Evolutionary conservation across 805 yeast genomes (phyloP).

Genomic region (Myxozyma neglecta): DNA sequence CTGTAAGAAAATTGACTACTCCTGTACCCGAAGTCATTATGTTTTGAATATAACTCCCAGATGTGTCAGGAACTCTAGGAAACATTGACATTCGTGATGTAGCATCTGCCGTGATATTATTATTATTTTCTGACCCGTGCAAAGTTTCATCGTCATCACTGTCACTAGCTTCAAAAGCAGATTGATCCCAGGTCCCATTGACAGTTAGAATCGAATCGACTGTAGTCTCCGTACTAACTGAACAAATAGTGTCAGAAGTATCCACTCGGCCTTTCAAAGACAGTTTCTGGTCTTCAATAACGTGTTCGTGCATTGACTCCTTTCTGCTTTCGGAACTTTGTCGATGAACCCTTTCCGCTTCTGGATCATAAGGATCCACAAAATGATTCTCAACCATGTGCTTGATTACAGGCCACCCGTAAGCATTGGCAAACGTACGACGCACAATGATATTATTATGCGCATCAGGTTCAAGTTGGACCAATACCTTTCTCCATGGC

Average conservation of each 20-base stretch:
- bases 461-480: constrained; percentile 85
- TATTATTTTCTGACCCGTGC: not conserved
- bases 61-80: not conserved
- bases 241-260: not conserved
- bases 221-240: not conserved
- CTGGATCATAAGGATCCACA: constrained; percentile 34
- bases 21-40: constrained; percentile 1
- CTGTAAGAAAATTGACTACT: constrained; percentile 13
- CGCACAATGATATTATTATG: constrained; percentile 91
- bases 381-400: constrained; percentile 74
- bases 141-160: constrained; percentile 15
- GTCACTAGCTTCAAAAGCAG: constrained; percentile 22
- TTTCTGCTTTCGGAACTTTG: not conserved
- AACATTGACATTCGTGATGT: not conserved
- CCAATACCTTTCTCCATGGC: constrained; percentile 90
- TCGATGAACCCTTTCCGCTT: not conserved
- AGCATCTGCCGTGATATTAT: not conserved
- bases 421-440: constrained; percentile 85
- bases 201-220: not conserved
- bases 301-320: not conserved
- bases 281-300: too few relatives aligned
- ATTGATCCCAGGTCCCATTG: constrained; percentile 18
- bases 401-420: constrained; percentile 91
- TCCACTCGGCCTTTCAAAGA: not conserved
- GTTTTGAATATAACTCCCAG: constrained; percentile 10